These are phyloP conservation scores for Pyracantha coccinea DNA, from an alignment of 331 rosid genomes.

Conservation along the genomic window DNA sequence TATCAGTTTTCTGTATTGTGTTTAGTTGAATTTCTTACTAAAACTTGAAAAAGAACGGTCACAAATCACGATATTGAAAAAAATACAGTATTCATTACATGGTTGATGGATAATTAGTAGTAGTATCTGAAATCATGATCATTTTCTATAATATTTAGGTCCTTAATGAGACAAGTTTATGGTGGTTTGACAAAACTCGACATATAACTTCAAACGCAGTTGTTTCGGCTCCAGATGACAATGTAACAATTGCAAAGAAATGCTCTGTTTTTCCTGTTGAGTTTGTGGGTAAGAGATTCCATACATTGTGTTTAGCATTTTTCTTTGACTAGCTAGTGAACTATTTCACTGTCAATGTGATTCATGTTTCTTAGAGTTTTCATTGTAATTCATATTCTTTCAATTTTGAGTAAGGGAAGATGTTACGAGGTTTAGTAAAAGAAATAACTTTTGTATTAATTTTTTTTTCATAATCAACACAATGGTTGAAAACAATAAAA, in stretches of 20 bases:
- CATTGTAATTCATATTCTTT: too few relatives aligned
- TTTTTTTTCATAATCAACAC: background rate
- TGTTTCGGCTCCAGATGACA: constrained; percentile 66
- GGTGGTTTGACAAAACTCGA: constrained; percentile 92
- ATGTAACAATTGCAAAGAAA: constrained; percentile 86
- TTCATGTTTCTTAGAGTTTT: background rate
- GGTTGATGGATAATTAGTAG: background rate
- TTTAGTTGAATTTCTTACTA: background rate
- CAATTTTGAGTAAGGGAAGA: background rate
- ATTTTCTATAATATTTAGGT: constrained; percentile 41
- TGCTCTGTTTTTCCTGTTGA: constrained; percentile 94
- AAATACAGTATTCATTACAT: background rate
- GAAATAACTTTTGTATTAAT: background rate
- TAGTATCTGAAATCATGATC: background rate
- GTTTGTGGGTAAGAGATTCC: constrained; percentile 73
- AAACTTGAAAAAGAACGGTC: background rate
- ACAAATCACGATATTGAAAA: background rate
- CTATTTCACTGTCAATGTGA: background rate
- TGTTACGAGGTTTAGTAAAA: background rate
- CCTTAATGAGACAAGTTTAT: constrained; percentile 85
- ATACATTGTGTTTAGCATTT: background rate
- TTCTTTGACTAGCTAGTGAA: too few relatives aligned
- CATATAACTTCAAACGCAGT: constrained; percentile 82
- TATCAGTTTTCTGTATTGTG: background rate
- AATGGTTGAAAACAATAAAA: background rate